These are phyloP conservation scores for Juglanconis oblonga DNA, from an alignment of 2,329 filamentous ascomycete genomes.

Conservation along the genomic window DNA sequence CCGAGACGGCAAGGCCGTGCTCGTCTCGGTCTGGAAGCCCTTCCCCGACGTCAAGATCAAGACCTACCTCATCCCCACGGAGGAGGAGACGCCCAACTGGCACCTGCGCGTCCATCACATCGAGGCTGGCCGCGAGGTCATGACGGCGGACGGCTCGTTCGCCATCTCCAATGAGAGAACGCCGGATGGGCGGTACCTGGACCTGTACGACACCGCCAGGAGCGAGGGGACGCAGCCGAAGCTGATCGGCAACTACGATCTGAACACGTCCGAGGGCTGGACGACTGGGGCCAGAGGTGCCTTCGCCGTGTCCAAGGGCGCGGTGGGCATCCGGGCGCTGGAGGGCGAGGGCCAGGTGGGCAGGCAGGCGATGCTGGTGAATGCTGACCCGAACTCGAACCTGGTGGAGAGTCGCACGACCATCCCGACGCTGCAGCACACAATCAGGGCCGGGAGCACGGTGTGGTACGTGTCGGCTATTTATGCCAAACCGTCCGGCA, in stretches of 20 bases:
- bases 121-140: constrained; percentile 56
- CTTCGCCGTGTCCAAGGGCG: constrained; percentile 56
- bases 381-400: constrained; percentile 78
- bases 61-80: constrained; percentile 64
- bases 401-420: constrained; percentile 69
- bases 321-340: constrained; percentile 54
- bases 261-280: constrained; percentile 51
- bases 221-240: constrained; percentile 51
- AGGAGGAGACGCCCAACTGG: constrained; percentile 60
- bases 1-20: constrained; percentile 50
- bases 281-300: constrained; percentile 48
- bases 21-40: constrained; percentile 69
- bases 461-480: constrained; percentile 69
- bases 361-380: constrained; percentile 62
- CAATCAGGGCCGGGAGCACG: constrained; percentile 53
- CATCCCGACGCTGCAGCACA: constrained; percentile 66
- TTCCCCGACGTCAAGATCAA: constrained; percentile 65
- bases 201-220: constrained; percentile 42
- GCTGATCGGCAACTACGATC: constrained; percentile 60
- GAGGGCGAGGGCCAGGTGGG: constrained; percentile 41
- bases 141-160: constrained; percentile 73
- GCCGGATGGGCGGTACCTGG: constrained; percentile 47
- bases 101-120: constrained; percentile 66
- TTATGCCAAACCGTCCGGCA: constrained; percentile 63
- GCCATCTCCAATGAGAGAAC: constrained; percentile 59